Evolutionary conservation across 2,329 filamentous ascomycete species (phyloP).

Genomic region (Diaporthe sp.): DNA sequence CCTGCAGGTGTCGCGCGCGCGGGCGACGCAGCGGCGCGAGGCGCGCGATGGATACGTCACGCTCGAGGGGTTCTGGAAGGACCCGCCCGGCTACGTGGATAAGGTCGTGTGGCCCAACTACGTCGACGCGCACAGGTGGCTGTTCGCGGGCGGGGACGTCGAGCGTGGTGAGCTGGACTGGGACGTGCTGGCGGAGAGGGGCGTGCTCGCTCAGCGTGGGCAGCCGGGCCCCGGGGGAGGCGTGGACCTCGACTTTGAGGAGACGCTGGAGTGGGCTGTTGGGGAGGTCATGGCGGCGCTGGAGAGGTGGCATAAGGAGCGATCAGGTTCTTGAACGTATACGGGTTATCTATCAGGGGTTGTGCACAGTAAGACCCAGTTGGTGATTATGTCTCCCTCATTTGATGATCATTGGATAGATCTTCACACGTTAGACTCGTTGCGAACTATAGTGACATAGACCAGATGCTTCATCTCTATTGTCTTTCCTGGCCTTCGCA

Average conservation of each 20-base stretch:
- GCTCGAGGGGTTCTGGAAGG: slow-evolving; percentile 91
- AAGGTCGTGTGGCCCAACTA: slow-evolving; percentile 97
- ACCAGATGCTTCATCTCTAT: background rate
- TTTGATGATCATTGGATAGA: background rate
- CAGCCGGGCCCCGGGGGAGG: slow-evolving; percentile 52
- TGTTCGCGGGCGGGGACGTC: slow-evolving; percentile 80
- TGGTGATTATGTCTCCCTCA: background rate
- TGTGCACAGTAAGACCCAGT: too few species aligned
- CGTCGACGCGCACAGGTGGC: slow-evolving; percentile 81
- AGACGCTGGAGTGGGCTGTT: slow-evolving; percentile 77
- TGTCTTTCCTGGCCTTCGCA: background rate
- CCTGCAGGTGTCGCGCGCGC: slow-evolving; percentile 75
- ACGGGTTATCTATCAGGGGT: background rate
- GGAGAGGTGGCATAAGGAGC: slow-evolving; percentile 42
- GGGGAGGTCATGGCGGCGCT: slow-evolving; percentile 67
- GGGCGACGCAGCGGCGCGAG: slow-evolving; percentile 74
- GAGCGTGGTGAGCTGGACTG: slow-evolving; percentile 64
- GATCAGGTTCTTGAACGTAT: background rate
- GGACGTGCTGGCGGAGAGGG: slow-evolving; percentile 52
- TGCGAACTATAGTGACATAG: too few species aligned
- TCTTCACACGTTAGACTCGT: background rate
- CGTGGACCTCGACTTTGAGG: slow-evolving; percentile 70
- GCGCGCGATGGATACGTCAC: slow-evolving; percentile 83
- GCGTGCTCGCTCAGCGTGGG: slow-evolving; percentile 63
- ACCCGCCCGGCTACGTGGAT: slow-evolving; percentile 95